Base-by-base conservation (phyloP, 345 rosid species). In the Euphorbia pulcherrima region DNA sequence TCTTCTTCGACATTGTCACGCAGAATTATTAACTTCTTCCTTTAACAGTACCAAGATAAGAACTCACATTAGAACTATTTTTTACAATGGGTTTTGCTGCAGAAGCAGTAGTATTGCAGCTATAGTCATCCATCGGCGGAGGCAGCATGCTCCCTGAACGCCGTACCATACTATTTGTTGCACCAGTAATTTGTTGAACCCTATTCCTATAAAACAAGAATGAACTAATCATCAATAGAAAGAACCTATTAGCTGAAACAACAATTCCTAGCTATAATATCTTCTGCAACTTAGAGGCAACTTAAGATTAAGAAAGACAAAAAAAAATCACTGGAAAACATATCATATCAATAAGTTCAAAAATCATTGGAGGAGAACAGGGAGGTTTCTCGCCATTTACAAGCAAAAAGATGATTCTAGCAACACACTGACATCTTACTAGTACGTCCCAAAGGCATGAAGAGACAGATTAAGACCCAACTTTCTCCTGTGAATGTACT, bases 181-280 rank as follows among this genome's bases (percentile, higher is more conserved):
- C 76, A 68, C 92, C 88, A 28, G 92, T 83, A 59, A 93, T 85
- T 80, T 90, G 88, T 73, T 88, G 96, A 64, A 90, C 96, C 69
- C 92, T 90, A 62, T 83, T 83, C 95, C 91, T 86, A 60, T 50
- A 65, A 39, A 72, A 58, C 26, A 76, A 77, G 65, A 21, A 77
- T 30, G 58, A 82, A 69, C 75, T 53, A 75, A 70, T 61, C 68
- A 65, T 64, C 50, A 37, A 62, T 37, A 17, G 9, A 72, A 70
- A 28, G 20, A 27, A 29, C 60, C 63, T 20, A 20, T 44, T 20
- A 26, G 52, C n/a, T 39, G 21, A 65, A 26, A 51, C 6, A 21
- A 37, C 48, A 62, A 13, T n/a, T 12, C 18, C 3, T 8, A 62
- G 6, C 12, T 41, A 23, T n/a, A 14, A 62, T 9, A 60, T 39